These are phyloP conservation scores for Colletotrichum navitas DNA, from an alignment of 2,329 filamentous ascomycete species.

Conservation along the genomic window DNA sequence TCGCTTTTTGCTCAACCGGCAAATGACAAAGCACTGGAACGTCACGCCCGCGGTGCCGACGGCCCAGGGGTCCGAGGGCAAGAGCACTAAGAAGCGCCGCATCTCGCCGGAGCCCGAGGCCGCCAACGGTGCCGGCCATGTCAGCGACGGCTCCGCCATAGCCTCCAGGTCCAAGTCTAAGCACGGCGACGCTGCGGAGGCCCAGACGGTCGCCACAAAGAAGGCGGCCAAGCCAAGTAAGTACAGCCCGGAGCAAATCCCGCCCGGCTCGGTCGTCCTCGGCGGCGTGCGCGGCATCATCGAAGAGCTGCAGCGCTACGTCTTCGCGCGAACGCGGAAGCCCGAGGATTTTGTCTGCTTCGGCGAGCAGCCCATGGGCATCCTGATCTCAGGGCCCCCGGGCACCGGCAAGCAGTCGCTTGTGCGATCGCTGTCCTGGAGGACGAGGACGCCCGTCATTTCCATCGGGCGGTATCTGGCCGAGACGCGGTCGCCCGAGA, in stretches of 20 bases:
- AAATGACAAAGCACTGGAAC: conserved; percentile 58
- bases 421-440: conserved; percentile 78
- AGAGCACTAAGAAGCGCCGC: conserved; percentile 46
- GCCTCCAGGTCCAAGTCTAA: conserved; percentile 26
- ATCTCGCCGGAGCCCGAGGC: conserved; percentile 39
- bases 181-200: conserved; percentile 11
- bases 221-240: conserved; percentile 39
- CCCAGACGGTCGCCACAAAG: conserved; percentile 5
- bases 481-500: conserved; percentile 51
- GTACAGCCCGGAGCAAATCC: conserved; percentile 40
- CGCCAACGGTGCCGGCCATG: conserved; percentile 26
- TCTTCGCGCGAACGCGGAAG: conserved; percentile 30
- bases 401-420: conserved; percentile 87
- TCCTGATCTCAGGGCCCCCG: conserved; percentile 82
- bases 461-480: conserved; percentile 57
- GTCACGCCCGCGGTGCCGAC: conserved; percentile 35
- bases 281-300: conserved; percentile 26
- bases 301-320: conserved; percentile 23
- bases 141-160: conserved; percentile 37
- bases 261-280: conserved; percentile 35
- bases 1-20: conserved; percentile 56
- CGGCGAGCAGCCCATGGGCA: conserved; percentile 66
- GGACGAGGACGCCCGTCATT: conserved; percentile 80
- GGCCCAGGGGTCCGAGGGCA: conserved; percentile 39
- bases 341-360: conserved; percentile 31